Evolutionary conservation across 148 eudicot genomes (phyloP).

Genomic region (Cornus kousa): DNA sequence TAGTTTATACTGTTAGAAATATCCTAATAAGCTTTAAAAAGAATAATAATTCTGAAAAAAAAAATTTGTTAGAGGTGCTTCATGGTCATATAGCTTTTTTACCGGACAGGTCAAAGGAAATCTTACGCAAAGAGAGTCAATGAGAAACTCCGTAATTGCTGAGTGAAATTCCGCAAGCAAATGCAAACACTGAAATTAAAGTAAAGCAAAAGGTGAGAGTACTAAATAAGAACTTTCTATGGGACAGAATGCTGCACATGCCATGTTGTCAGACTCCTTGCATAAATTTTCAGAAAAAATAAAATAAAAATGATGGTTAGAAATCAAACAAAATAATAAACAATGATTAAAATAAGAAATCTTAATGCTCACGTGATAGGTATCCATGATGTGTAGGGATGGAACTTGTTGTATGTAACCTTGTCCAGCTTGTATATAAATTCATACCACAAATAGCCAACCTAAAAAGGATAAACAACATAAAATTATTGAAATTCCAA

Average conservation of each 20-base stretch:
- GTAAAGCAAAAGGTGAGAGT: conserved; percentile 10
- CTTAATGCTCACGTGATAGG: conserved; percentile 71
- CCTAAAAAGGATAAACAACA: conserved; percentile 44
- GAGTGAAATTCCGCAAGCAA: conserved; percentile 85
- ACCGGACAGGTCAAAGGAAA: conserved; percentile 6
- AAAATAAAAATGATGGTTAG: not conserved
- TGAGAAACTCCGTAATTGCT: conserved; percentile 67
- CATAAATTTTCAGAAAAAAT: not conserved
- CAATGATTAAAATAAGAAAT: not conserved
- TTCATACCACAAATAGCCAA: conserved; percentile 93
- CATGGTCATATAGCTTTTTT: not conserved
- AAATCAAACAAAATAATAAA: too few species aligned
- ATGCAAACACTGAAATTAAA: conserved; percentile 76
- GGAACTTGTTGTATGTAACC: conserved; percentile 82
- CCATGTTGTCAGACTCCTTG: not conserved
- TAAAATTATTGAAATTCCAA: not conserved
- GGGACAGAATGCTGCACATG: not conserved
- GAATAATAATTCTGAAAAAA: too few species aligned
- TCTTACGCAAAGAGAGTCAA: conserved; percentile 95
- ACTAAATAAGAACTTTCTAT: too few species aligned
- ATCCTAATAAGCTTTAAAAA: too few species aligned
- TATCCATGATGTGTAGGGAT: conserved; percentile 99
- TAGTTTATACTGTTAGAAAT: conserved; percentile 1
- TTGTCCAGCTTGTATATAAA: conserved; percentile 93
- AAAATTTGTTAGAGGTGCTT: not conserved